A percentile compares a stretch with the other conserved stretches of the same genome.
Conservation (phyloP, 139 green algal species). For the Chlorella ohadii region DNA sequence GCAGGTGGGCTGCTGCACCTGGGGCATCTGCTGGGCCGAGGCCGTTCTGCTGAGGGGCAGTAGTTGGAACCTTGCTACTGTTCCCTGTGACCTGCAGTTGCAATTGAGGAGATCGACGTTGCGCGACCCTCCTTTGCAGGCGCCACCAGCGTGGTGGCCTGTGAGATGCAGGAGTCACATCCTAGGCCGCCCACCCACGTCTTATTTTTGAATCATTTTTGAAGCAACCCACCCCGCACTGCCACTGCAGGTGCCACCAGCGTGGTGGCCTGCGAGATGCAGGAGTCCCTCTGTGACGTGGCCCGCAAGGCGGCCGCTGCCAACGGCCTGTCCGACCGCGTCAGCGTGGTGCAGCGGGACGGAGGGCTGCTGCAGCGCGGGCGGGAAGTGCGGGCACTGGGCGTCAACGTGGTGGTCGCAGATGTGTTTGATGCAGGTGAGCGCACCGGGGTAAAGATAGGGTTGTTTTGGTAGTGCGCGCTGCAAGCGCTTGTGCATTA, state of each 20-base stretch:
- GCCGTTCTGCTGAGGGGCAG: too few species aligned
- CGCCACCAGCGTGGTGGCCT: constrained; percentile 60
- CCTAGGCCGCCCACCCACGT: too few species aligned
- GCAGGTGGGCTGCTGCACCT: constrained; percentile 53
- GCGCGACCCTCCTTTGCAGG: too few species aligned
- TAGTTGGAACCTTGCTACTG: too few species aligned
- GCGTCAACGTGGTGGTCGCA: constrained; percentile 74
- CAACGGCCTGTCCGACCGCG: constrained; percentile 48
- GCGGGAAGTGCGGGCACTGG: constrained; percentile 59
- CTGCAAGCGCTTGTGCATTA: too few species aligned
- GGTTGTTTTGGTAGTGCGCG: too few species aligned
- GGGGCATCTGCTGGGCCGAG: too few species aligned
- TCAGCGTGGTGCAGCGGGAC: constrained; percentile 63
- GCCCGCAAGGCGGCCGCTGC: constrained; percentile 53
- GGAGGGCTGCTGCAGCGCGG: constrained; percentile 54
- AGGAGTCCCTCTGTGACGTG: constrained; percentile 42
- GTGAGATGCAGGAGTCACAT: constrained; percentile 59
- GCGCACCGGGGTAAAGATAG: too few species aligned
- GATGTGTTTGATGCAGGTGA: constrained; percentile 76
- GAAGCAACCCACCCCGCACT: too few species aligned
- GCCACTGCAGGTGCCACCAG: constrained; percentile 30
- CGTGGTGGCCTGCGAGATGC: constrained; percentile 71
- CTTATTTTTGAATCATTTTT: too few species aligned
- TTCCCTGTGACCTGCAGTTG: too few species aligned
- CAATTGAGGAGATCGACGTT: too few species aligned